Evolutionary conservation across 306 rosid genomes (phyloP).

Genomic region (Oemleria cerasiformis): DNA sequence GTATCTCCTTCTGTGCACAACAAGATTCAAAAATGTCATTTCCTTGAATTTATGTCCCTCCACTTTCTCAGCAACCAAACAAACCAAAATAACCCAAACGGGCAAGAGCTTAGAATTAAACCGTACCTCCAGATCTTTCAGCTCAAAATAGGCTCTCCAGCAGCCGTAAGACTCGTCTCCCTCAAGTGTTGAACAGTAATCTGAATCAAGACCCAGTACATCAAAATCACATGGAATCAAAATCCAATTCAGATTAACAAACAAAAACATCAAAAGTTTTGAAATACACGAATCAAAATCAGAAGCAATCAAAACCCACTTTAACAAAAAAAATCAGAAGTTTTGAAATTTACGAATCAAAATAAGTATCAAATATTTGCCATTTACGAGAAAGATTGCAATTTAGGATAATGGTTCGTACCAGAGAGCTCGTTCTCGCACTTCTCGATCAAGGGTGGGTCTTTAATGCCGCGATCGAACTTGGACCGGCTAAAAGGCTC

Average conservation of each 20-base stretch:
- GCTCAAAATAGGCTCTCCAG: constrained; percentile 92
- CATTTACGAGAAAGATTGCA: too few species aligned
- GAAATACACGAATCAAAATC: background rate
- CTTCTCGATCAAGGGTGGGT: constrained; percentile 75
- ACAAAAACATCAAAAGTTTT: background rate
- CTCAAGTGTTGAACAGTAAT: constrained; percentile 78
- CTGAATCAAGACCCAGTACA: constrained; percentile 29
- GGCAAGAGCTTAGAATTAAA: background rate
- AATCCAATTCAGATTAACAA: background rate
- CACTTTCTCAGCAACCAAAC: constrained; percentile 6
- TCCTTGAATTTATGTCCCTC: background rate
- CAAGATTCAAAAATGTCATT: background rate
- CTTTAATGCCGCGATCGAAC: constrained; percentile 55
- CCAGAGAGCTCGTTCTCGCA: constrained; percentile 68
- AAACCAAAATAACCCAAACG: background rate
- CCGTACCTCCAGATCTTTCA: constrained; percentile 75
- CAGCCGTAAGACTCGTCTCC: constrained; percentile 86
- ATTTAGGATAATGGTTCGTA: constrained; percentile 4
- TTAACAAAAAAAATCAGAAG: too few species aligned
- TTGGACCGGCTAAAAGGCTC: constrained; percentile 78
- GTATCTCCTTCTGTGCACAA: constrained; percentile 55
- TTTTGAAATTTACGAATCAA: too few species aligned
- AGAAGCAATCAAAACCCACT: too few species aligned
- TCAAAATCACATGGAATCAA: background rate
- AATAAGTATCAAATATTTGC: too few species aligned